Evolutionary conservation across 495 filamentous ascomycete species (phyloP).

Genomic region (Hypoxylon rickii): DNA sequence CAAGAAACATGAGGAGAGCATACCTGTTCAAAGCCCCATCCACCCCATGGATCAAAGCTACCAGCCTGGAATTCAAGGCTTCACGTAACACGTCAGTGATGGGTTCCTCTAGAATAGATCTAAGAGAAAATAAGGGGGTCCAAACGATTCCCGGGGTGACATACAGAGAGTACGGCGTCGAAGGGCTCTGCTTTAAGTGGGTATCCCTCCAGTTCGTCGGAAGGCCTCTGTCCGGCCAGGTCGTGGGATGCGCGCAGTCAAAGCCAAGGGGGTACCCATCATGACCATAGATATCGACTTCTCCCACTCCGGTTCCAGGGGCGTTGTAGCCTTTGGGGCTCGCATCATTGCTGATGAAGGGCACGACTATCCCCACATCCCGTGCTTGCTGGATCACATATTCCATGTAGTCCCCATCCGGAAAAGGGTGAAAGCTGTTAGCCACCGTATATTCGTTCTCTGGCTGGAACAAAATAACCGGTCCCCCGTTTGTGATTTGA

Average conservation of each 20-base stretch:
- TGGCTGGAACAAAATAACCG: conserved; percentile 75
- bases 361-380: conserved; percentile 71
- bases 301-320: conserved; percentile 65
- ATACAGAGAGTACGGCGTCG: conserved; percentile 66
- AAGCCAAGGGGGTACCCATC: conserved; percentile 74
- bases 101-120: no score
- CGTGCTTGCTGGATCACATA: conserved; percentile 70
- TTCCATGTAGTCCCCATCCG: conserved; percentile 68
- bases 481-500: conserved; percentile 80
- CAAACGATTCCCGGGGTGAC: neutral
- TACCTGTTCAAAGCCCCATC: conserved; percentile 61
- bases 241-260: conserved; percentile 58
- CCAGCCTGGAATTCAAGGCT: conserved; percentile 74
- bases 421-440: conserved; percentile 41
- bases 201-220: conserved; percentile 49
- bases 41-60: conserved; percentile 78
- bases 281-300: conserved; percentile 79
- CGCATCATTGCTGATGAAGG: conserved; percentile 78
- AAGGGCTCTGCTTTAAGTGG: conserved; percentile 64
- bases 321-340: conserved; percentile 60
- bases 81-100: neutral
- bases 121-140: no score
- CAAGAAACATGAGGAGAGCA: conserved; percentile 1
- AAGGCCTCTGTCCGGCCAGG: conserved; percentile 54
- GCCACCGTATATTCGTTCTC: conserved; percentile 73